Conservation (phyloP, 2,329 filamentous ascomycete genomes). For the Cladosporium velox region DNA sequence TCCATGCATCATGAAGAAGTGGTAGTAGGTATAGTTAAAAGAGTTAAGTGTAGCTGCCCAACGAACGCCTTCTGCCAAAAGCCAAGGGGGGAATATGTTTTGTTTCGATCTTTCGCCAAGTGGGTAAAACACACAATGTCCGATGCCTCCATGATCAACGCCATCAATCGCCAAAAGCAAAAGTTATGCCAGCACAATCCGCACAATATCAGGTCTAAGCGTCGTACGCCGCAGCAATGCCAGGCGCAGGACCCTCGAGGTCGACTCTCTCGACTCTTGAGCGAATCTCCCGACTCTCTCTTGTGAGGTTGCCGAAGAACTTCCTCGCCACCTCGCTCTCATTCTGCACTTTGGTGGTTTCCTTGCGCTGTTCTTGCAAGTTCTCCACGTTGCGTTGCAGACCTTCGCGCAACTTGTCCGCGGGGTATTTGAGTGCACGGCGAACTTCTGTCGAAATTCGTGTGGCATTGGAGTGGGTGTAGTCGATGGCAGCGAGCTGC, state of each 20-base stretch:
- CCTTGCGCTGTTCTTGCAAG: conserved; percentile 73
- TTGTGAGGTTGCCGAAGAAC: conserved; percentile 85
- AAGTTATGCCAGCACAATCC: neutral
- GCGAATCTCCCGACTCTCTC: conserved; percentile 56
- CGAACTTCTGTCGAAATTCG: conserved; percentile 85
- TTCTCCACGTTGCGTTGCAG: conserved; percentile 85
- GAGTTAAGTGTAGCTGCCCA: conserved; percentile 10
- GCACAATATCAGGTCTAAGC: neutral
- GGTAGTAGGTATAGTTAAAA: neutral
- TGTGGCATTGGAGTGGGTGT: conserved; percentile 82
- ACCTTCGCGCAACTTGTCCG: conserved; percentile 79
- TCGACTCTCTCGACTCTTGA: conserved; percentile 54
- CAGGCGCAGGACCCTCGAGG: conserved; percentile 53
- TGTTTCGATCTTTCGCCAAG: conserved; percentile 3
- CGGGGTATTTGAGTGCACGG: conserved; percentile 83
- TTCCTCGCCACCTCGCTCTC: conserved; percentile 87
- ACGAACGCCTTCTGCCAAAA: neutral
- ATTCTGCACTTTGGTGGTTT: conserved; percentile 75
- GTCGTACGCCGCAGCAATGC: conserved; percentile 41
- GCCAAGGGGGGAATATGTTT: conserved; percentile 2
- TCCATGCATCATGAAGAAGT: neutral
- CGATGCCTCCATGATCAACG: neutral
- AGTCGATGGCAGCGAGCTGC: conserved; percentile 81
- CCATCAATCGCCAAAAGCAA: neutral
- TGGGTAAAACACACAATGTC: neutral